phyloP scores from a whole-genome alignment of 306 rosid genomes.

The Psophocarpus tetragonolobus region DNA sequence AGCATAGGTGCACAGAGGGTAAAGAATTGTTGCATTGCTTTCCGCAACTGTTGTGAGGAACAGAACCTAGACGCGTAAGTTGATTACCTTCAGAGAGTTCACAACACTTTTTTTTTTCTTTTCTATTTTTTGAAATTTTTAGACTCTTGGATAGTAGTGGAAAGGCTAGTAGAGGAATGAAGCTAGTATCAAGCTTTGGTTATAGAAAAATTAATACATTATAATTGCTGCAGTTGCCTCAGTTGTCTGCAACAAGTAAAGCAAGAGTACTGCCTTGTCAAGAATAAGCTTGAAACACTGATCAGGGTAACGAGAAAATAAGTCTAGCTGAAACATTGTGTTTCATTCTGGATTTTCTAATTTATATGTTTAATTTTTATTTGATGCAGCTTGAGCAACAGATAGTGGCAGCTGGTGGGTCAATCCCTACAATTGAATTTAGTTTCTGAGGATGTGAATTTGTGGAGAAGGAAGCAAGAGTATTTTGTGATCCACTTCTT shows the following conservation, averaged over 20 bases:
- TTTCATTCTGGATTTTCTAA: neutral
- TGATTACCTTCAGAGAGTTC: neutral
- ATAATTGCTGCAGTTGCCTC: neutral
- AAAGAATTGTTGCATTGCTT: constrained; percentile 9
- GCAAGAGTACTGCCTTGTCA: constrained; percentile 3
- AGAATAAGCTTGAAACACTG: constrained; percentile 2
- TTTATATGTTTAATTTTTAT: neutral
- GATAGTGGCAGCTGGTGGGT: constrained; percentile 7
- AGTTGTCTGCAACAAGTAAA: constrained; percentile 5
- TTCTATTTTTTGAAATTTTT: neutral
- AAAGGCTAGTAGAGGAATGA: too few relatives aligned
- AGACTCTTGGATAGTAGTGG: neutral
- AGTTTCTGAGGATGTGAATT: neutral
- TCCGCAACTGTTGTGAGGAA: constrained; percentile 1
- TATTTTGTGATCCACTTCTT: constrained; percentile 7
- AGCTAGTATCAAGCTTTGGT: neutral
- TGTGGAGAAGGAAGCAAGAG: neutral
- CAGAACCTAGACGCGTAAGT: neutral
- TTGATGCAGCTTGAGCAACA: constrained; percentile 8
- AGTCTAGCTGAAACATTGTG: neutral
- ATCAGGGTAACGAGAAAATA: neutral
- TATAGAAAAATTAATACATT: neutral
- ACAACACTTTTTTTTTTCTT: neutral
- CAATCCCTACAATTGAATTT: neutral
- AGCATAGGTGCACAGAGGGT: constrained; percentile 15